These are phyloP conservation scores for Boletus rex-veris DNA, from an alignment of 768 basidiomycete genomes.

Conservation along the genomic window DNA sequence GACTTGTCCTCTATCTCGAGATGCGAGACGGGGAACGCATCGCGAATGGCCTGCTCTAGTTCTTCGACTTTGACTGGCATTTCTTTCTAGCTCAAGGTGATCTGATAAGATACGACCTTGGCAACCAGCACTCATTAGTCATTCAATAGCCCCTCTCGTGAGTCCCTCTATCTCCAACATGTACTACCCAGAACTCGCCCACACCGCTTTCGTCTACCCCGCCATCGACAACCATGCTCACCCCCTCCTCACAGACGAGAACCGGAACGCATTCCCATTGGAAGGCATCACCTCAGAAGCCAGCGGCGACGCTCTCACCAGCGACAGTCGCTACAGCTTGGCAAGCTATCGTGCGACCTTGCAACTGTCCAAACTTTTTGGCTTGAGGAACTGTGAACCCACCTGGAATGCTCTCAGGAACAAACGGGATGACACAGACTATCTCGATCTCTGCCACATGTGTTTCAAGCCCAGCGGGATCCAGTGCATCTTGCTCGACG, in stretches of 20 bases:
- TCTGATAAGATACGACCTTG: constrained; percentile 15
- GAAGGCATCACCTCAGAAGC: constrained; percentile 70
- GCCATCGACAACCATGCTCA: constrained; percentile 82
- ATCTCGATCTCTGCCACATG: constrained; percentile 52
- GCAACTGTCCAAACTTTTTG: constrained; percentile 53
- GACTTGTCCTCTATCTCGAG: constrained; percentile 76
- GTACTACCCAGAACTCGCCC: constrained; percentile 17
- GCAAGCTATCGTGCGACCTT: constrained; percentile 55
- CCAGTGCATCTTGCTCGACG: constrained; percentile 69
- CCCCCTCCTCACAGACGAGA: constrained; percentile 50
- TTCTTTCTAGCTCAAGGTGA: background rate
- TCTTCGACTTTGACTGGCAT: constrained; percentile 62
- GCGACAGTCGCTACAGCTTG: constrained; percentile 53
- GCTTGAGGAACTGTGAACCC: constrained; percentile 31
- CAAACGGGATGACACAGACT: constrained; percentile 41
- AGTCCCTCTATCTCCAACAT: background rate
- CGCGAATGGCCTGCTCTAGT: constrained; percentile 61
- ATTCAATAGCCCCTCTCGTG: background rate
- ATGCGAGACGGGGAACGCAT: constrained; percentile 59
- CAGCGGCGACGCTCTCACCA: constrained; percentile 44
- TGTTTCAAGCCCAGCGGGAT: constrained; percentile 58
- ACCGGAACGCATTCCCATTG: constrained; percentile 48
- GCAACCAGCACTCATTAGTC: background rate
- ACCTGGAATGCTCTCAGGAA: constrained; percentile 62
- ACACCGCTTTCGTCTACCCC: constrained; percentile 36